Percentiles rank a stretch among this genome's conserved stretches.
These are phyloP conservation scores for Barbarea vulgaris DNA, from an alignment of 345 rosid genomes.

Conservation along the genomic window DNA sequence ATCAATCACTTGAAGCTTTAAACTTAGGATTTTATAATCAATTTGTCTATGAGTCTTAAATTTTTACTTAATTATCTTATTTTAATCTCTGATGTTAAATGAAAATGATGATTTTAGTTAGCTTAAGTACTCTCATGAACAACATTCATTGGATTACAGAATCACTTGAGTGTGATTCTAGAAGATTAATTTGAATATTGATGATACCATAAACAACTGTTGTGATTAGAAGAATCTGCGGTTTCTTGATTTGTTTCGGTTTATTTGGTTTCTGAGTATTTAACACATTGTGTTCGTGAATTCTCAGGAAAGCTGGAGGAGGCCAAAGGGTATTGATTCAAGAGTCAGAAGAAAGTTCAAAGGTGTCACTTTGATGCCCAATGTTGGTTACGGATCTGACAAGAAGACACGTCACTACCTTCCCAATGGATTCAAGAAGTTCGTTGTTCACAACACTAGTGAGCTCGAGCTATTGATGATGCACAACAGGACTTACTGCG, in stretches of 20 bases:
- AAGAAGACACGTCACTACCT: conserved; percentile 82
- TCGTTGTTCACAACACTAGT: conserved; percentile 67
- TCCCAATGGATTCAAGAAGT: conserved; percentile 86
- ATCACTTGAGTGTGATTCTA: background rate
- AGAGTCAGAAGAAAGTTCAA: conserved; percentile 84
- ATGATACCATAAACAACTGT: too few species aligned
- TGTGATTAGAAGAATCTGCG: too few species aligned
- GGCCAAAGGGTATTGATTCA: conserved; percentile 90
- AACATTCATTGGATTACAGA: background rate
- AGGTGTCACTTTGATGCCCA: conserved; percentile 81
- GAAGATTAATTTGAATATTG: background rate
- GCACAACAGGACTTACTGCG: conserved; percentile 93
- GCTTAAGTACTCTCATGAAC: background rate
- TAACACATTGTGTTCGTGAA: background rate
- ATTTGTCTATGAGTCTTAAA: too few species aligned
- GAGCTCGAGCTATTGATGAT: conserved; percentile 89
- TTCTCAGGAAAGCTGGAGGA: conserved; percentile 69
- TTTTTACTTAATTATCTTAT: conserved; percentile 34
- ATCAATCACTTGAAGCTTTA: background rate
- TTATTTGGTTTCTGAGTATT: background rate
- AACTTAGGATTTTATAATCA: conserved; percentile 45
- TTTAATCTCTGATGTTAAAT: background rate
- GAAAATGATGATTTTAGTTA: background rate
- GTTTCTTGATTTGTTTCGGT: too few species aligned
- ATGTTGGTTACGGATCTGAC: conserved; percentile 79